These are phyloP conservation scores for Ceratopteris richardii DNA, from an alignment of 75 land plant genomes.

Conservation along the genomic window DNA sequence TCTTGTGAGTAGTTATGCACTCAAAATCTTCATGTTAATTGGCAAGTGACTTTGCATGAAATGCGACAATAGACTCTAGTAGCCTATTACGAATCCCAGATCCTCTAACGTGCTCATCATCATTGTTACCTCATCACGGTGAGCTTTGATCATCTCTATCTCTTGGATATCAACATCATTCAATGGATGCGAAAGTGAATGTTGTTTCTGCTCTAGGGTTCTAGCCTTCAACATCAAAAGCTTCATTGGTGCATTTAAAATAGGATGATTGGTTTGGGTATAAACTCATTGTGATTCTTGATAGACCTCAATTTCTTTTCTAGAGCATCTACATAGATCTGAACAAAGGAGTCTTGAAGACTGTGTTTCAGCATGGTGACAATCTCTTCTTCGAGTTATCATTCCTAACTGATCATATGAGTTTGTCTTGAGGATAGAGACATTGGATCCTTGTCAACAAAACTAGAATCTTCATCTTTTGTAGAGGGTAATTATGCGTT, in stretches of 20 bases:
- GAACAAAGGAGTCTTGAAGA: not conserved
- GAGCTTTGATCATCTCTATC: slow-evolving; percentile 39
- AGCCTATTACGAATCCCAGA: not conserved
- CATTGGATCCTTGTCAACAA: not conserved
- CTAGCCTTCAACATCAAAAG: slow-evolving; percentile 83
- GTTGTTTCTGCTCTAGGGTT: slow-evolving; percentile 59
- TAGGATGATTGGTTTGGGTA: slow-evolving; percentile 41
- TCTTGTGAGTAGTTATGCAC: no score
- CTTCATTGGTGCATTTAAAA: slow-evolving; percentile 72
- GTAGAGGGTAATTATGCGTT: not conserved
- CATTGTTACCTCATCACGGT: slow-evolving; percentile 44
- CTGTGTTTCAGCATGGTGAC: no score
- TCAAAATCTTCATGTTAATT: no score
- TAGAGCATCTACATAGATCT: slow-evolving; percentile 8
- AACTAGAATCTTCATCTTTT: not conserved
- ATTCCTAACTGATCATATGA: not conserved
- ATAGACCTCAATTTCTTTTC: slow-evolving; percentile 20
- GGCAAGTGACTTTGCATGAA: not conserved
- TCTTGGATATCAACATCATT: slow-evolving; percentile 58
- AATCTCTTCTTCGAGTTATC: not conserved
- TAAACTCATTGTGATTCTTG: slow-evolving; percentile 7
- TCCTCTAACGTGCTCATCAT: not conserved
- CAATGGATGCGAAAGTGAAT: slow-evolving; percentile 61
- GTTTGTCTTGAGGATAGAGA: not conserved
- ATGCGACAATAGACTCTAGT: not conserved